A percentile compares a stretch with the other conserved stretches of the same genome.
These are phyloP conservation scores for Beauveria brongniartii DNA, from an alignment of 2,329 filamentous ascomycete species.

Conservation along the genomic window DNA sequence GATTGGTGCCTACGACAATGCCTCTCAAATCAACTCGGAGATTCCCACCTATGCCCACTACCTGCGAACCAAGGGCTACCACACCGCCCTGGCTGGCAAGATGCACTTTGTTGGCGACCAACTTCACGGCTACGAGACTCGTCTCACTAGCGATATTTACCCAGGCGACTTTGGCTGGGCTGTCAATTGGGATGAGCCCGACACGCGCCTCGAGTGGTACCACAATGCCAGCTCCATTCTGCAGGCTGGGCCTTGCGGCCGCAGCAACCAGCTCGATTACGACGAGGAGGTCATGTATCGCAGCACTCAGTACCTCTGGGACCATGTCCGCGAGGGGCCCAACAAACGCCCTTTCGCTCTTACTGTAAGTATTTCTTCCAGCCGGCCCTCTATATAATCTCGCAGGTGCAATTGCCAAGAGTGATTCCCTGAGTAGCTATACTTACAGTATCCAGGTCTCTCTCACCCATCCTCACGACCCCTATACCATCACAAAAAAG, in stretches of 20 bases:
- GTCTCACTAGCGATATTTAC: conserved; percentile 92
- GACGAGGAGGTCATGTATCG: conserved; percentile 95
- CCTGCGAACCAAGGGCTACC: conserved; percentile 74
- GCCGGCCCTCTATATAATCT: no score
- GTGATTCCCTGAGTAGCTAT: not conserved
- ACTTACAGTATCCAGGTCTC: conserved; percentile 49
- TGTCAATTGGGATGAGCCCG: conserved; percentile 90
- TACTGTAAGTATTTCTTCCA: conserved; percentile 44
- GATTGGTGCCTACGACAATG: conserved; percentile 89
- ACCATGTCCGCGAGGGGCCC: conserved; percentile 75
- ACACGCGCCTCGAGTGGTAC: conserved; percentile 84
- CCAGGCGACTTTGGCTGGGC: conserved; percentile 91
- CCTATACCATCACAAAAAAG: conserved; percentile 87
- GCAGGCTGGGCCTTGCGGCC: conserved; percentile 79
- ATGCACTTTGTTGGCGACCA: conserved; percentile 98
- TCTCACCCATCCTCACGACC: conserved; percentile 89
- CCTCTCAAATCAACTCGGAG: conserved; percentile 73
- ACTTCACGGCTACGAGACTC: conserved; percentile 86
- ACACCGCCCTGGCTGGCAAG: conserved; percentile 86
- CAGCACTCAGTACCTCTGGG: conserved; percentile 81
- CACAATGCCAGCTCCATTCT: conserved; percentile 92
- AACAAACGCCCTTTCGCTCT: conserved; percentile 72
- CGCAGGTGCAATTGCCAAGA: not conserved
- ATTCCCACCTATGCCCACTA: conserved; percentile 91
- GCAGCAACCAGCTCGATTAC: conserved; percentile 92